Percentiles rank a stretch among this genome's conserved stretches.
Conservation (phyloP, 2,329 filamentous ascomycete genomes). For the Volutella citrinella region DNA sequence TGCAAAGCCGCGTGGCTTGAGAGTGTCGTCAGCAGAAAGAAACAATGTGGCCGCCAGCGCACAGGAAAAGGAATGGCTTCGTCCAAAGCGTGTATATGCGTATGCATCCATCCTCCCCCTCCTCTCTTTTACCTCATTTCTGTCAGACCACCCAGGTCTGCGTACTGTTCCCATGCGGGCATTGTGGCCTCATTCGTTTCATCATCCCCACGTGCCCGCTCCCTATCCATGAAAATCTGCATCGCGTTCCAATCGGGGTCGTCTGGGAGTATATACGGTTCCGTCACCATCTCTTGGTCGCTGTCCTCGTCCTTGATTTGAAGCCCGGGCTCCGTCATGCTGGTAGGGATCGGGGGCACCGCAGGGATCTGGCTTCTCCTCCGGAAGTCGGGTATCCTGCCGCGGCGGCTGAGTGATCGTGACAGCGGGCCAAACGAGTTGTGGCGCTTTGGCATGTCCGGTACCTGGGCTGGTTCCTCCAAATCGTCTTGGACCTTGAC, state of each 20-base stretch:
- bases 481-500: constrained; percentile 24
- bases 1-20: no score
- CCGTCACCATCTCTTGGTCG: constrained; percentile 20
- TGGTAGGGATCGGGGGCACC: constrained; percentile 7
- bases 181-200: constrained; percentile 19
- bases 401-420: constrained; percentile 19
- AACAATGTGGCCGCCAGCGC: no score
- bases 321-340: background rate
- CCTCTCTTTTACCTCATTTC: constrained; percentile 29
- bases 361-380: constrained; percentile 16
- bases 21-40: no score
- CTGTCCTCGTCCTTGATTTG: constrained; percentile 1
- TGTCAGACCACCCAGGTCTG: constrained; percentile 44
- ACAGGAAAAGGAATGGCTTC: no score
- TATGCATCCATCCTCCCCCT: background rate
- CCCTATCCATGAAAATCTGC: constrained; percentile 36
- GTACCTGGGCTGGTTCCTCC: no score
- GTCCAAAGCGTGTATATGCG: no score
- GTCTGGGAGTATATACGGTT: constrained; percentile 26
- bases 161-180: constrained; percentile 45
- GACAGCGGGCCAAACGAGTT: constrained; percentile 5
- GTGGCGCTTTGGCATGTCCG: constrained; percentile 13
- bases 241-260: constrained; percentile 36
- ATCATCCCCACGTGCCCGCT: no score
- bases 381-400: constrained; percentile 20